Conservation (phyloP, 2,329 filamentous ascomycete genomes). For the Scorias spongiosa region DNA sequence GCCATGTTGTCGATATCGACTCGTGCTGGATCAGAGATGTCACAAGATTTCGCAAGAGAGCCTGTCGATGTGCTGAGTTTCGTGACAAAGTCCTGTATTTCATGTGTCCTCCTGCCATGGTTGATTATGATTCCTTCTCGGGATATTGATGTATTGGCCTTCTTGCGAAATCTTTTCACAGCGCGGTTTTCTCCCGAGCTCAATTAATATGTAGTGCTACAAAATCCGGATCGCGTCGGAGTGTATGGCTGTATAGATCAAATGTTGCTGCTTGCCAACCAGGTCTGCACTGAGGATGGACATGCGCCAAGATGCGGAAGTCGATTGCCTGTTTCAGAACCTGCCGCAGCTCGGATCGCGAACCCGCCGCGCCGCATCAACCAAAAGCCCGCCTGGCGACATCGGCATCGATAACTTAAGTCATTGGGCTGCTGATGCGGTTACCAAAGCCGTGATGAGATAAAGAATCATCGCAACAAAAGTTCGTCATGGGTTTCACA, state of each 20-base stretch:
- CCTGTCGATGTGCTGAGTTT: slow-evolving; percentile 72
- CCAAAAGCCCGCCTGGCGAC: no score
- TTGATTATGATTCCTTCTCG: slow-evolving; percentile 4
- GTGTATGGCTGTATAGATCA: background rate
- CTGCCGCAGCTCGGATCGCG: background rate
- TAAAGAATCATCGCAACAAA: no score
- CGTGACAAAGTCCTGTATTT: slow-evolving; percentile 85
- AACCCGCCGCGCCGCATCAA: background rate
- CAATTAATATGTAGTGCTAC: no score
- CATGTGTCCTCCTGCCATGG: slow-evolving; percentile 71
- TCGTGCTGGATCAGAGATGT: slow-evolving; percentile 89
- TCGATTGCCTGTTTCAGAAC: background rate
- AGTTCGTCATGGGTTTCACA: slow-evolving; percentile 32
- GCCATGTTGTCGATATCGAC: slow-evolving; percentile 85
- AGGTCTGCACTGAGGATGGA: background rate
- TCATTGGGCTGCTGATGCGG: no score
- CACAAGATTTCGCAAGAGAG: slow-evolving; percentile 87
- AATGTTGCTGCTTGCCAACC: background rate
- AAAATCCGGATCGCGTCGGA: no score
- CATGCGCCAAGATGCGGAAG: background rate
- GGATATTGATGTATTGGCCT: background rate
- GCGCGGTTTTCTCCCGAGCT: no score
- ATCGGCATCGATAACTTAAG: no score
- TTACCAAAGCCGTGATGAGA: no score
- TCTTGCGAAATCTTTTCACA: background rate